Evolutionary conservation across 2,329 filamentous ascomycete genomes (phyloP), one percentile per base, ranked within the genome.

Genomic region (Dryadomyces quercivorus): DNA sequence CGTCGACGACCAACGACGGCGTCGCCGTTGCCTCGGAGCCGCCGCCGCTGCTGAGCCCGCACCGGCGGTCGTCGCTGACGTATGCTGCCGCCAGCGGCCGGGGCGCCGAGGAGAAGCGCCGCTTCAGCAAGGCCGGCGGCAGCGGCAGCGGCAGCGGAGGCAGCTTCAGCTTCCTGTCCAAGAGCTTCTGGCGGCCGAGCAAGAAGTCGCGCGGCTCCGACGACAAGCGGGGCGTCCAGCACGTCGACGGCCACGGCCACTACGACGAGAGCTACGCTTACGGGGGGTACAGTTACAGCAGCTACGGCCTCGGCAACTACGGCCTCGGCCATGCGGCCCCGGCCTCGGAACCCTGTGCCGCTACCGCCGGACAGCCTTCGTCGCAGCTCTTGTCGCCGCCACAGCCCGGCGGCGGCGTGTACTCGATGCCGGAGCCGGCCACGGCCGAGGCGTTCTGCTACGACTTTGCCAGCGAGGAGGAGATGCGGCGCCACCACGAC

Each of bases 401-500:
- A 18, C 38, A 22, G 36, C 36, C 2, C 5, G 9, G 16, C 38
- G 38, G n/a, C 31, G 3, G 18, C 34, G 15, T 16, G 7, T 2
- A 13, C 20, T 4, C 5, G 5, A 22, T 8, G 20, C n/a, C 10
- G 13, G 18, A 49, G 5, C 47, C 10, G 16, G 8, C 8, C 26
- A 31, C 47, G 2, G 5, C 13, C 36, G 10, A 26, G 7, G 6
- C 26, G 1, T 5, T 9, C 6, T 20, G 9, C 44, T n/a, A 45
- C 36, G 34, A 40, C 44, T 46, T 60, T 57, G 57, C 57, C 59
- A 48, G 58, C 58, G 50, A 55, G 6, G 31, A 18, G 15, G 51
- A 46, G 16, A 13, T 63, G 18, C 72, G 75, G 18, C 65, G 67
- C 54, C 70, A 76, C 60, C 73, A 75, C 61, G 70, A 75, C 64